phyloP scores from a whole-genome alignment of 1,284 basidiomycete species.

The Moesziomyces sp. region DNA sequence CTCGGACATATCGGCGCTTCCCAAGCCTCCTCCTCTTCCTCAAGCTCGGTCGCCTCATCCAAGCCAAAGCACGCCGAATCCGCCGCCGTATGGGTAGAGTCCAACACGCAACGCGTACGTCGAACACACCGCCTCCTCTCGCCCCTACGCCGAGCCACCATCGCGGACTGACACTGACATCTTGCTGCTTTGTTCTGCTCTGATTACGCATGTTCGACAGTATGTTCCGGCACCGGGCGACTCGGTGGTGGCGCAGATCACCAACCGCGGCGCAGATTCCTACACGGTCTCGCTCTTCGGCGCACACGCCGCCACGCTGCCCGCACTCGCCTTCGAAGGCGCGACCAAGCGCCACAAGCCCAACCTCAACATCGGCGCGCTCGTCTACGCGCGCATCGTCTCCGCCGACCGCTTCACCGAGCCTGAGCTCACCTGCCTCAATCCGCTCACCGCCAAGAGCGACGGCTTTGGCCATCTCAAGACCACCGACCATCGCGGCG shows the following conservation, averaged over 20 bases:
- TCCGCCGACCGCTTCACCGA: constrained; percentile 57
- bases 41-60: neutral
- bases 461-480: constrained; percentile 65
- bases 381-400: constrained; percentile 61
- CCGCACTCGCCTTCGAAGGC: constrained; percentile 64
- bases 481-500: constrained; percentile 37
- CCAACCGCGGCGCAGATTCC: constrained; percentile 55
- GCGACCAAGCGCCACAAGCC: constrained; percentile 65
- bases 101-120: constrained; percentile 39
- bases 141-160: neutral
- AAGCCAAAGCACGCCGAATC: constrained; percentile 9
- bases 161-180: neutral
- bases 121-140: neutral
- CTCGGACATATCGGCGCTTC: constrained; percentile 38
- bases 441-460: constrained; percentile 56
- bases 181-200: neutral
- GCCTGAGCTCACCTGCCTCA: constrained; percentile 64
- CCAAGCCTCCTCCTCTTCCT: neutral
- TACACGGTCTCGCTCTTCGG: constrained; percentile 61
- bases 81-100: constrained; percentile 55
- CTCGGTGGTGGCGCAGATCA: constrained; percentile 61
- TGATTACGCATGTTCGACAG: constrained; percentile 8
- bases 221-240: constrained; percentile 59
- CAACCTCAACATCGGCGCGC: constrained; percentile 59
- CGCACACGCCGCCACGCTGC: constrained; percentile 53